Conservation (phyloP, 1,284 basidiomycete species). For the Rhizoctonia solani region DNA sequence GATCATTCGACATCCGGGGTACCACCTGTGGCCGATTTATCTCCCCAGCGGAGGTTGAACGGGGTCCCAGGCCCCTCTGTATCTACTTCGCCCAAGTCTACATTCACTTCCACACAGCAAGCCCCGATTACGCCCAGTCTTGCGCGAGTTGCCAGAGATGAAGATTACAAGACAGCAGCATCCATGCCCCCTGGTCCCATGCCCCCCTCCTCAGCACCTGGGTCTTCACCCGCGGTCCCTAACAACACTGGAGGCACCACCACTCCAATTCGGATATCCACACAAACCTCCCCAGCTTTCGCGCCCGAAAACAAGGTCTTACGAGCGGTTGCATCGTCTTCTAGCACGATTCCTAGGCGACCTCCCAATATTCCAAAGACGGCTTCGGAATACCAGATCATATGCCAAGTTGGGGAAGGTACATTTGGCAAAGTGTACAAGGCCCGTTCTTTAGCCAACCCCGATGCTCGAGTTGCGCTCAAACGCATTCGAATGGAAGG, state of each 20-base stretch:
- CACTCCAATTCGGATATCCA: background rate
- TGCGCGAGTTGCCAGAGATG: slow-evolving; percentile 14
- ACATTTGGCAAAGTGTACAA: slow-evolving; percentile 99
- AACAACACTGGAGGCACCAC: background rate
- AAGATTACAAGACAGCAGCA: background rate
- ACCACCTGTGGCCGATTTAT: background rate
- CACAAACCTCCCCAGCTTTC: background rate
- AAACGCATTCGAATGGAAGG: slow-evolving; percentile 99
- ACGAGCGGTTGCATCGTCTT: background rate
- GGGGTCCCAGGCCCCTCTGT: background rate
- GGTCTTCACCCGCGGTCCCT: background rate
- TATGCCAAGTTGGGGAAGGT: slow-evolving; percentile 96
- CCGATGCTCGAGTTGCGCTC: slow-evolving; percentile 80
- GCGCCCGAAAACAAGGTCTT: slow-evolving; percentile 8
- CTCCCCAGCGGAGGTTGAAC: background rate
- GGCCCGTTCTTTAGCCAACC: slow-evolving; percentile 76
- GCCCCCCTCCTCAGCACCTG: slow-evolving; percentile 14
- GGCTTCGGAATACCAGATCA: slow-evolving; percentile 81
- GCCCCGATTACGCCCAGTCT: background rate
- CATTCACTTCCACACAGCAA: background rate
- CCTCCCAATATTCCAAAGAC: background rate
- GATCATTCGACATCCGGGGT: background rate
- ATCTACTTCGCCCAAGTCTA: background rate
- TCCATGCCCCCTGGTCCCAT: background rate
- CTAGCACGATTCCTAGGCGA: background rate